These are phyloP conservation scores for Geoglossum cookeanum DNA, from an alignment of 2,329 filamentous ascomycete genomes.

Conservation along the genomic window DNA sequence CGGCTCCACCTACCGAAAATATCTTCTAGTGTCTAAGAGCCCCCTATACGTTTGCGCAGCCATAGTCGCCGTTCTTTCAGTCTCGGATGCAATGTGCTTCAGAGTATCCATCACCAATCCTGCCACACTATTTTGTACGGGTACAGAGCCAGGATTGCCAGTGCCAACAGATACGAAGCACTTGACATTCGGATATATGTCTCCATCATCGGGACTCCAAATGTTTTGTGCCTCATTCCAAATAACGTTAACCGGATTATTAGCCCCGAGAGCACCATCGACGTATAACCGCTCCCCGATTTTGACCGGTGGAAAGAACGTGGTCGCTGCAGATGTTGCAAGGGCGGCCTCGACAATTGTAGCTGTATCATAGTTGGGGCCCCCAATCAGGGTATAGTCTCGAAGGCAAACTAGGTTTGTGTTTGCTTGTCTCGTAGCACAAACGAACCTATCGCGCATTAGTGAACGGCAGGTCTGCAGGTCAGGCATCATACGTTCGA, in stretches of 20 bases:
- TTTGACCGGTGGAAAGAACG: constrained; percentile 15
- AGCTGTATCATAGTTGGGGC: constrained; percentile 10
- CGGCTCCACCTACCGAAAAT: too few relatives aligned
- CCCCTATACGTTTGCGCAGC: too few relatives aligned
- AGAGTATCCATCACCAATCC: constrained; percentile 12
- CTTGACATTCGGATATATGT: constrained; percentile 15
- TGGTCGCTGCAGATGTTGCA: constrained; percentile 17
- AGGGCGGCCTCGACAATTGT: constrained; percentile 16
- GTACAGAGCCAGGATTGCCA: constrained; percentile 12
- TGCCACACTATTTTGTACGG: constrained; percentile 9
- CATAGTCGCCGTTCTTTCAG: constrained; percentile 14
- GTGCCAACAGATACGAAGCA: constrained; percentile 18
- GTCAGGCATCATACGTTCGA: neutral
- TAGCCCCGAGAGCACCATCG: constrained; percentile 15
- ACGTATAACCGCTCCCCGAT: constrained; percentile 13
- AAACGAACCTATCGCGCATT: constrained; percentile 11
- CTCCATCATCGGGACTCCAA: constrained; percentile 14
- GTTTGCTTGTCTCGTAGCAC: constrained; percentile 7
- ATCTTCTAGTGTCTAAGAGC: too few relatives aligned
- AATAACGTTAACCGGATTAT: constrained; percentile 16
- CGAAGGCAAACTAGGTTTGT: constrained; percentile 11
- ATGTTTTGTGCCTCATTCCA: constrained; percentile 14
- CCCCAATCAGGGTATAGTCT: constrained; percentile 10
- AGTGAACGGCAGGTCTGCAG: neutral
- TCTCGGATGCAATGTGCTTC: constrained; percentile 14